Evolutionary conservation across 2,329 filamentous ascomycete species (phyloP).

Genomic region (Venturia asperata): DNA sequence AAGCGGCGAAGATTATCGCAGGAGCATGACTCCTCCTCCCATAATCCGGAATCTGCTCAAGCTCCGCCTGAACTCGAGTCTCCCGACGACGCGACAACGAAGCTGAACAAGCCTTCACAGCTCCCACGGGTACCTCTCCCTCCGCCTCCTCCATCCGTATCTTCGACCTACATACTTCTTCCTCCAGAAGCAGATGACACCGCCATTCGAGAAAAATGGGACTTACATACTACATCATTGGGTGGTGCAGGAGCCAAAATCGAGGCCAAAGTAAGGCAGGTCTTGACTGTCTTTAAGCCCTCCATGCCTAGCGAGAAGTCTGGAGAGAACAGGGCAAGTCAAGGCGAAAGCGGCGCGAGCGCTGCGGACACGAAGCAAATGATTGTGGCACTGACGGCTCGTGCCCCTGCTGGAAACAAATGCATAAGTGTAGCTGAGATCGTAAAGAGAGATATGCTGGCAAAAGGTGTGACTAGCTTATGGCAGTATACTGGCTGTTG

Average conservation of each 20-base stretch:
- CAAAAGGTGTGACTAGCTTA: neutral
- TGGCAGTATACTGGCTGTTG: conserved; percentile 20
- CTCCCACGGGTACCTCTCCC: neutral
- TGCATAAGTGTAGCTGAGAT: conserved; percentile 20
- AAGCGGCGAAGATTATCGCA: conserved; percentile 1
- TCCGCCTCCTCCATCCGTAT: conserved; percentile 1
- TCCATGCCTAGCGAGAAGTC: neutral
- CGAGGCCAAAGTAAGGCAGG: conserved; percentile 16
- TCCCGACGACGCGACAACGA: neutral
- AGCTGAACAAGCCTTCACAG: neutral
- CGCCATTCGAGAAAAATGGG: conserved; percentile 12
- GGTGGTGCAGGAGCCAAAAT: conserved; percentile 9
- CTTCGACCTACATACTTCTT: conserved; percentile 4
- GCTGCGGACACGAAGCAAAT: conserved; percentile 6
- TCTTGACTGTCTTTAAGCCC: conserved; percentile 6
- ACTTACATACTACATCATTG: conserved; percentile 15
- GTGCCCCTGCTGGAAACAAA: conserved; percentile 19
- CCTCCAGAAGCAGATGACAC: conserved; percentile 16
- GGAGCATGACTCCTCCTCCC: neutral
- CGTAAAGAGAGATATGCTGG: conserved; percentile 18
- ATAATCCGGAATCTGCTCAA: conserved; percentile 15
- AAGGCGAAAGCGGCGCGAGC: neutral
- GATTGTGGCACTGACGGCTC: conserved; percentile 20
- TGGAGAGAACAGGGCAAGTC: neutral
- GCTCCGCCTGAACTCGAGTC: neutral